A percentile compares a stretch with the other conserved stretches of the same genome.
Conservation (phyloP, 1,284 basidiomycete species). For the Trametes sp. region DNA sequence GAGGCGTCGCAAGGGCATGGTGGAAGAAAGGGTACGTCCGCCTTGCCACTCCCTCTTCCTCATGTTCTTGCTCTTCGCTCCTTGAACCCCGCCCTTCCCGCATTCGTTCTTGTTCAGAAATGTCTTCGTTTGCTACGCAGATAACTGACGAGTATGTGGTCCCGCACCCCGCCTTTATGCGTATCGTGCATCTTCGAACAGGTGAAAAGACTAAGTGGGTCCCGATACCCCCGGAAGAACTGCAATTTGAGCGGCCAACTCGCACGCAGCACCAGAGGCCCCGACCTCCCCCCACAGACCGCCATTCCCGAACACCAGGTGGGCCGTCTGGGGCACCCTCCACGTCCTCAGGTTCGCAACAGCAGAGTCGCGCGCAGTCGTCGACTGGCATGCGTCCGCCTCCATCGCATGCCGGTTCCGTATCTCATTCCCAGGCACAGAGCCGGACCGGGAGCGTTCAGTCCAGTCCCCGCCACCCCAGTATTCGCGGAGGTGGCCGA, state of each 20-base stretch:
- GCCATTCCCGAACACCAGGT: conserved; percentile 13
- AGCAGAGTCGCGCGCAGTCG: conserved; percentile 45
- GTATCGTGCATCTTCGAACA: conserved; percentile 33
- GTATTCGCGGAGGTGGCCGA: conserved; percentile 39
- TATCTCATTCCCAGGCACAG: conserved; percentile 49
- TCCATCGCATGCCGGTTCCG: conserved; percentile 41
- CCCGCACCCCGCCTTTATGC: conserved; percentile 19
- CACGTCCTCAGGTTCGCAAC: conserved; percentile 40
- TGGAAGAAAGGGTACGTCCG: conserved; percentile 58
- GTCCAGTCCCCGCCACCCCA: conserved; percentile 49
- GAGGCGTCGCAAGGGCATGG: conserved; percentile 39
- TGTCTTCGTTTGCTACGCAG: conserved; percentile 17
- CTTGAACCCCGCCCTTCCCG: conserved; percentile 2
- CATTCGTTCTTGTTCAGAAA: background rate
- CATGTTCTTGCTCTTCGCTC: conserved; percentile 15
- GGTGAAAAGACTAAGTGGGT: conserved; percentile 70
- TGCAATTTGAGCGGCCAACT: conserved; percentile 52
- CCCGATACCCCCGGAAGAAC: conserved; percentile 60
- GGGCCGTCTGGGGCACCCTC: conserved; percentile 24
- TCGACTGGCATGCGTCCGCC: conserved; percentile 32
- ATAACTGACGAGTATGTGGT: conserved; percentile 24
- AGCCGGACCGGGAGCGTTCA: conserved; percentile 52
- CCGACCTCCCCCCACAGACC: conserved; percentile 32
- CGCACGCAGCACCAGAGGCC: conserved; percentile 34
- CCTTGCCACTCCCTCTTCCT: conserved; percentile 23